Base-by-base conservation (phyloP, 2,329 filamentous ascomycete species). In the Chaetomium olivaceum region DNA sequence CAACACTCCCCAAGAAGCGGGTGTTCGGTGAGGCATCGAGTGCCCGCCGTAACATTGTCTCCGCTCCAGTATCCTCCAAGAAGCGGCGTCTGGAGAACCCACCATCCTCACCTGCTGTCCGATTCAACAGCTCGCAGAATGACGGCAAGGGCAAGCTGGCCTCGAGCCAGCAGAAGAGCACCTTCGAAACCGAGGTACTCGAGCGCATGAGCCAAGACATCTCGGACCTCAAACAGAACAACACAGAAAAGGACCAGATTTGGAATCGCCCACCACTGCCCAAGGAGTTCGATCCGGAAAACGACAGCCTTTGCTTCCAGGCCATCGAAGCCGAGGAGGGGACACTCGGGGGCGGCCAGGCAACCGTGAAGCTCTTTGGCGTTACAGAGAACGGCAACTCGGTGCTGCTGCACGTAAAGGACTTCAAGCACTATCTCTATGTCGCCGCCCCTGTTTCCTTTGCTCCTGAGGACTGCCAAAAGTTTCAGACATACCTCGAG, bases 141-240 rank as follows among this genome's bases (percentile, higher is more conserved):
- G 82, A 80, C n/a, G 85, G 84, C 69, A 89, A 87, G 56, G 66
- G 69, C 39, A 73, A 67, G 74, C 76, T 88, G 66, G 83, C 86
- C 68, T 94, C 91, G 1, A 93, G 86, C 71, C 92, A 93, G 77
- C 86, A 87, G 19, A 97, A 96, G 80, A 97, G 93, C 76, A 86
- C 90, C 63, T 99, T 99, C 76, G 95, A 98, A 78, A 89, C 91
- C 65, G 93, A 97, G 75, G 92, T 97, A 2, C 84, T 99, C 68
- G 94, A 97, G 83, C 97, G 96, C 81, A 86, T 99, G 78, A 95
- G 92, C 68, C 94, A 98, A 78, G 93, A 97, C 75, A 93, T 98
- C 68, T 89, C 87, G 27, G 91, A 89, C 23, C 82, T 96, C 71
- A 97, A 93, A 81, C 85, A 91, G 73, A 91, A 85, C 77, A 98